These are phyloP conservation scores for Backusella mclennaniae DNA, from an alignment of 192 early-diverging fungal genomes.

Conservation along the genomic window DNA sequence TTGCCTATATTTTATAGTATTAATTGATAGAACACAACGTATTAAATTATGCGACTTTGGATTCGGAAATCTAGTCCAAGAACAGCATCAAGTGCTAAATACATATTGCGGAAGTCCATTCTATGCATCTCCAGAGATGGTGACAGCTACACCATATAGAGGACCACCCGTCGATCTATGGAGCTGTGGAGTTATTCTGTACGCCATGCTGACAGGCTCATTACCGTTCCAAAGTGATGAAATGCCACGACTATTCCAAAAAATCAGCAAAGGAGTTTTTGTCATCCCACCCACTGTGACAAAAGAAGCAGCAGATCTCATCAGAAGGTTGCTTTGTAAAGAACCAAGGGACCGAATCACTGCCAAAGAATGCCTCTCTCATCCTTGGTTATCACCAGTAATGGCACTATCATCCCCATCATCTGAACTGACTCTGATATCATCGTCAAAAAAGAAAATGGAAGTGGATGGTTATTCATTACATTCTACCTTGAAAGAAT, in stretches of 20 bases:
- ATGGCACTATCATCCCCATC: not conserved
- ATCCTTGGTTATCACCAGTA: constrained; percentile 46
- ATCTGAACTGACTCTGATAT: not conserved
- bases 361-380: constrained; percentile 48
- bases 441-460: not conserved
- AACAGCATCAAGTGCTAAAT: constrained; percentile 48
- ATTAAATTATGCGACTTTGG: constrained; percentile 62
- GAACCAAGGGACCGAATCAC: constrained; percentile 55
- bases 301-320: constrained; percentile 46
- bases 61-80: constrained; percentile 55
- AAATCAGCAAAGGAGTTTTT: constrained; percentile 59
- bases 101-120: constrained; percentile 70
- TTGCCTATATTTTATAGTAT: constrained; percentile 25
- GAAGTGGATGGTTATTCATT: not conserved
- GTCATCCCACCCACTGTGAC: constrained; percentile 41
- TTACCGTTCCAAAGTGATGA: constrained; percentile 59
- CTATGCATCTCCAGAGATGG: constrained; percentile 68
- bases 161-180: constrained; percentile 62
- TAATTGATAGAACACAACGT: constrained; percentile 47
- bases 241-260: constrained; percentile 56
- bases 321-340: constrained; percentile 48
- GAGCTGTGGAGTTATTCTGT: constrained; percentile 61
- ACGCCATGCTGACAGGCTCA: constrained; percentile 55
- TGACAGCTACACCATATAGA: constrained; percentile 55
- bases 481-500: not conserved